Conservation (phyloP, 805 yeast genomes). For the Blastobotrys muscicola region DNA sequence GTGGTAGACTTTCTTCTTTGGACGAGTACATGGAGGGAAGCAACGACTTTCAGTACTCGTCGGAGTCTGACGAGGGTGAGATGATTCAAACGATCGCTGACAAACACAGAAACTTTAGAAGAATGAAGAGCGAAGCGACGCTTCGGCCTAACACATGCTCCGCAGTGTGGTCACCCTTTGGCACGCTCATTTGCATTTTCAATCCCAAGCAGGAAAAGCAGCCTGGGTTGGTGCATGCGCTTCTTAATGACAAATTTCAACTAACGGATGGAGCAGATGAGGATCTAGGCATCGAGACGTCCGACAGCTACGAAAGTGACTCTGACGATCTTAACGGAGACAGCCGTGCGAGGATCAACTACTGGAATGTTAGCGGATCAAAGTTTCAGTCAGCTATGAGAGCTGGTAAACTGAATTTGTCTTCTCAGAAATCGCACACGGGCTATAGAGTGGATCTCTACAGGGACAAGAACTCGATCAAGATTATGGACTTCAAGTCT, state of each 20-base stretch:
- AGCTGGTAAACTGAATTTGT: too few relatives aligned
- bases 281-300: conserved; percentile 3
- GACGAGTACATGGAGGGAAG: conserved; percentile 1
- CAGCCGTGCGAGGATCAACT: too few relatives aligned
- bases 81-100: conserved; percentile 15
- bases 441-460: conserved; percentile 4
- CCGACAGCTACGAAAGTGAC: conserved; percentile 25
- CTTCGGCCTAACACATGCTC: conserved; percentile 94
- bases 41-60: conserved; percentile 2
- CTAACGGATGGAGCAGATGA: conserved; percentile 14
- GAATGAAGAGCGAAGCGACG: conserved; percentile 22
- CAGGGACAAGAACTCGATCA: conserved; percentile 47
- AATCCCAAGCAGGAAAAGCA: conserved; percentile 36
- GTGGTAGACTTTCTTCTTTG: not conserved
- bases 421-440: too few relatives aligned
- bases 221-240: not conserved
- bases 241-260: too few relatives aligned
- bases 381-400: too few relatives aligned
- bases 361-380: too few relatives aligned
- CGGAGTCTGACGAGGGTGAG: conserved; percentile 18
- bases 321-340: conserved; percentile 30
- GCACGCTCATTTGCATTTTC: conserved; percentile 75
- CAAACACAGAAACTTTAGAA: not conserved
- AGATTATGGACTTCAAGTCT: conserved; percentile 53
- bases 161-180: conserved; percentile 75